Evolutionary conservation across 306 rosid species (phyloP).

Genomic region (Corylus avellana): DNA sequence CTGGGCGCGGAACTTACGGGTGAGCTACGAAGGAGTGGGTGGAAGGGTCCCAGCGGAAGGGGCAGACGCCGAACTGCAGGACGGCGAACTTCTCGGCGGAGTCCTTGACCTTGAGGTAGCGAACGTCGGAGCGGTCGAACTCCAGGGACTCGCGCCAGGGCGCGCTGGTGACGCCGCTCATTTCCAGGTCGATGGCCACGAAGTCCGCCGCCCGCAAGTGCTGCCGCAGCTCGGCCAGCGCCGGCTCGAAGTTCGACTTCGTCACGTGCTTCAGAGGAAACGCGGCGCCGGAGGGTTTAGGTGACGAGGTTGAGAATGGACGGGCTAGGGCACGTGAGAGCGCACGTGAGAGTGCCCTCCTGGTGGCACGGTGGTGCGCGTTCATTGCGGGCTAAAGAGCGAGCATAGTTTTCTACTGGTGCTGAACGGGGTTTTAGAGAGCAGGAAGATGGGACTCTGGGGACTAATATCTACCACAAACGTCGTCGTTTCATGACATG

Average conservation of each 20-base stretch:
- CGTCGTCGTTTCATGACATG: too few relatives aligned
- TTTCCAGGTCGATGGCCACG: conserved; percentile 93
- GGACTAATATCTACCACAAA: too few relatives aligned
- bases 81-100: conserved; percentile 88
- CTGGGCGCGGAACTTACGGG: conserved; percentile 52
- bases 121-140: conserved; percentile 83
- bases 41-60: conserved; percentile 83
- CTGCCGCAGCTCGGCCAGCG: conserved; percentile 63
- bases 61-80: conserved; percentile 88
- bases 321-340: conserved; percentile 53
- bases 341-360: conserved; percentile 46
- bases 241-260: conserved; percentile 65
- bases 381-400: conserved; percentile 25
- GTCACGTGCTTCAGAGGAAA: conserved; percentile 82
- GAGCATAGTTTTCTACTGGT: conserved; percentile 9
- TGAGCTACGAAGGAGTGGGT: conserved; percentile 59
- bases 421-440: too few relatives aligned
- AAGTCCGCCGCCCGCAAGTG: conserved; percentile 74
- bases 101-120: conserved; percentile 85
- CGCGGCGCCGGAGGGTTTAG: not conserved
- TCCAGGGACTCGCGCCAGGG: conserved; percentile 89
- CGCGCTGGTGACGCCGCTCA: conserved; percentile 89
- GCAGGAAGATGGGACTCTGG: not conserved
- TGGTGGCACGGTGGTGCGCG: conserved; percentile 19
- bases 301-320: conserved; percentile 25